These are phyloP conservation scores for Mycena alexandri DNA, from an alignment of 768 basidiomycete genomes.

Conservation along the genomic window DNA sequence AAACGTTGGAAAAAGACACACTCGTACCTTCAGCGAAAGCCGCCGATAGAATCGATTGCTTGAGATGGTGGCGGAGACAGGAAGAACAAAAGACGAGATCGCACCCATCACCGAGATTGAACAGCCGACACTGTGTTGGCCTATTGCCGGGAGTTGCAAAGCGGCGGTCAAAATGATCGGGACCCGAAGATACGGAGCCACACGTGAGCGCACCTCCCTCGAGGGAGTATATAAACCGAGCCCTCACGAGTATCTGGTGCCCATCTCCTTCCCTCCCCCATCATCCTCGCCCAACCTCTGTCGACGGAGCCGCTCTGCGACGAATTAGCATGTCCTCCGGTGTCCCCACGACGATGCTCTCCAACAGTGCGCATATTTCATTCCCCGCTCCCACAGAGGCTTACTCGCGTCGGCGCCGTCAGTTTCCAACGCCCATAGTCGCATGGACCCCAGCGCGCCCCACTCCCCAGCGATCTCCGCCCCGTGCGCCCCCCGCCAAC, in stretches of 20 bases:
- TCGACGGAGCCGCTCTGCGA: constrained; percentile 1
- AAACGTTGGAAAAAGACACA: no score
- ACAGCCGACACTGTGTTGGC: no score
- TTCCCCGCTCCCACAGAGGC: neutral
- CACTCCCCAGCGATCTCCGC: neutral
- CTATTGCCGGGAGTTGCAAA: neutral
- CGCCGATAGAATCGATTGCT: no score
- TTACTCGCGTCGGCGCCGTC: neutral
- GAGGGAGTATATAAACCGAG: constrained; percentile 5
- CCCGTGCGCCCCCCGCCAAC: neutral
- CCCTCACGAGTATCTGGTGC: neutral
- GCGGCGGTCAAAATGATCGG: neutral
- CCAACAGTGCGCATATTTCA: constrained; percentile 8
- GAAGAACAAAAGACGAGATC: no score
- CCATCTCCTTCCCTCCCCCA: neutral
- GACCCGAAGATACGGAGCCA: neutral
- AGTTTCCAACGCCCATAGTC: neutral
- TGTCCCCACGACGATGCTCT: neutral
- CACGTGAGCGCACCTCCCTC: neutral
- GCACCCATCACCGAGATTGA: no score
- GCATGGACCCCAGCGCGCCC: neutral
- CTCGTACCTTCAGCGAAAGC: no score
- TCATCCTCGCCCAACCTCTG: neutral
- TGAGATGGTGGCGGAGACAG: no score
- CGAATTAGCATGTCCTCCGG: neutral